phyloP scores from a whole-genome alignment of 2,329 filamentous ascomycete species.

The Cercospora nicotianae region DNA sequence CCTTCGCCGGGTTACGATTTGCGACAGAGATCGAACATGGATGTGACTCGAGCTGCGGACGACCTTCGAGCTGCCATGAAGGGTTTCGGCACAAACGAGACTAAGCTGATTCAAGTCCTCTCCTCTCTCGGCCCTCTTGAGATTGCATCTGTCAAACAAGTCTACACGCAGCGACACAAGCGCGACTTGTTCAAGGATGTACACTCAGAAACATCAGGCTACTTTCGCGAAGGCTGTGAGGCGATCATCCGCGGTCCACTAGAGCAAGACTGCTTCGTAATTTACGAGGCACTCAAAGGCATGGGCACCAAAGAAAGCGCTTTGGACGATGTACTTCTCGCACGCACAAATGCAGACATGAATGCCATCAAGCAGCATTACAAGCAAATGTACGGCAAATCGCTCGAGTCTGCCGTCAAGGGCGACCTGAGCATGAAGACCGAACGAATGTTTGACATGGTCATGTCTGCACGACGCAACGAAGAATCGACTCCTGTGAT shows the following conservation, averaged over 20 bases:
- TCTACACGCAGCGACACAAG: constrained; percentile 64
- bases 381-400: constrained; percentile 62
- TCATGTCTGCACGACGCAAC: constrained; percentile 69
- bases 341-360: constrained; percentile 83
- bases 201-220: constrained; percentile 70
- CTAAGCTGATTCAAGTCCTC: constrained; percentile 68
- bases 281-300: constrained; percentile 73
- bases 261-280: constrained; percentile 68
- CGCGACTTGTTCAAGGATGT: constrained; percentile 75
- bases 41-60: constrained; percentile 68
- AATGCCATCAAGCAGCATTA: constrained; percentile 82
- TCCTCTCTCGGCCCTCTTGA: constrained; percentile 75
- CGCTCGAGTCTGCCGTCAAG: constrained; percentile 70
- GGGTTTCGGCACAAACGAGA: constrained; percentile 87
- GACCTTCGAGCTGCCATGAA: constrained; percentile 82
- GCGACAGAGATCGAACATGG: constrained; percentile 64
- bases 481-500: constrained; percentile 76
- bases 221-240: constrained; percentile 72
- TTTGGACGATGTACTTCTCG: constrained; percentile 82
- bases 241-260: constrained; percentile 78
- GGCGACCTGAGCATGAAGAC: constrained; percentile 84
- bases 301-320: constrained; percentile 82
- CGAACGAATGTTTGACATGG: constrained; percentile 78
- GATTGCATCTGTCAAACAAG: constrained; percentile 64
- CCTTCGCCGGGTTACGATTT: constrained; percentile 74